Base-by-base conservation (phyloP, 768 basidiomycete species). In the Tricholoma sp. region DNA sequence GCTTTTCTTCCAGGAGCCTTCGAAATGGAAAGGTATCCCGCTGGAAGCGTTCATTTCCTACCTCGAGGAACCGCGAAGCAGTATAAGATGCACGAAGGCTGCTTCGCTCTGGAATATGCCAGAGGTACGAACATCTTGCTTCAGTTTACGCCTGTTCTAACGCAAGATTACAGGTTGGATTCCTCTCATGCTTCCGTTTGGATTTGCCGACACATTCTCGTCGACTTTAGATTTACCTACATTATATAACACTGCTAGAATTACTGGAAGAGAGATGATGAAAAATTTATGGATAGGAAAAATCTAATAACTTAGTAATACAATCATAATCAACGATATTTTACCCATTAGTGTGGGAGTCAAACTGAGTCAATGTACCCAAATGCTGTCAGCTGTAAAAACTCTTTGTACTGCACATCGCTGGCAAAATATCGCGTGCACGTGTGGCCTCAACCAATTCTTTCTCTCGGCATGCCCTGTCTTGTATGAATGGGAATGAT, bases 51-150 rank as follows among this genome's bases (percentile, higher is more conserved):
- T 3, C 92, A 99, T 71, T 79, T 88, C 67, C 76, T 98, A 55
- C 86, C 79, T 8, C 77, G 96, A 37, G 94, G 94, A 3, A 80
- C 83, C 2, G 88, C 85, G 56, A 98, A 97, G 77, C 97, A 99
- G 72, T 98, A 98, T 74, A 96, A 95, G 71, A 95, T 98, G 90
- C 92, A 92, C 67, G 83, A 94, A 58, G 94, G 93, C 12, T 96
- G 92, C 69, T 98, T 92, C 69, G 97, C 97, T 7, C 74, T 99
- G 61, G 97, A 99, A 71, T 94, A 96, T 64, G 96, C 95, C 41
- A 72, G 88, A 70, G 96, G 96, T 94, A 63, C 41, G 80, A 74
- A 2, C 10, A 54, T 46, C 21, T 43, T n/a, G 6, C 43, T 22
- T 41, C 18, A 18, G 6, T 37, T 24, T 29, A 47, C 27, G 19